Base-by-base conservation (phyloP, 2,329 filamentous ascomycete genomes). In the Didymella sp. region DNA sequence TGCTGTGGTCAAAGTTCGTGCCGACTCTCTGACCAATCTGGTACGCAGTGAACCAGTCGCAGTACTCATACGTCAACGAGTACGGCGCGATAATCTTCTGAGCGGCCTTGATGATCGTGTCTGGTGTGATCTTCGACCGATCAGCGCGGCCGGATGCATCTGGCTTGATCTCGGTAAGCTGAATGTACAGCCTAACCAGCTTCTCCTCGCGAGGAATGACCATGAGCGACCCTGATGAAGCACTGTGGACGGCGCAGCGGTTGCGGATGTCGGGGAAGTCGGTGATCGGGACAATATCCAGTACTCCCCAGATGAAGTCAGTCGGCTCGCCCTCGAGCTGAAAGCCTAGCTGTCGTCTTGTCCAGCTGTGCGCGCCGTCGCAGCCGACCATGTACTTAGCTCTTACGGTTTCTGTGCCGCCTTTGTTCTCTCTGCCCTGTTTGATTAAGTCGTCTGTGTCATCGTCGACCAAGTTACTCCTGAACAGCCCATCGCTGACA, bases 341-440 rank as follows among this genome's bases (percentile, higher is more conserved):
- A 28, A 85, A 81, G 0, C 84, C 83, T 1, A 90, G 75, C 51
- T 85, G 79, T 51, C 81, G 79, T 35, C 88, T 77, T 0, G 84
- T 85, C 85, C 87, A 89, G 53, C 82, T 86, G 65, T 88, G 86
- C 0, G 88, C 88, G 0, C 88, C 88, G 60, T 90, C 88, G 41
- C 85, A 87, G 0, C 88, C 88, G 4, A 91, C 79, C 27, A 91
- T 78, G 59, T 88, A 91, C 67, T 87, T 87, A 6, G 83, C 81
- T 35, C 77, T 81, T 2, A 88, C 75, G 0, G 73, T 68, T 62
- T 84, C 82, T 61, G 59, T 65, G 15, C 59, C 75, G 24, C 64
- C 69, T 49, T 60, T 73, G 51, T 70, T 78, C 45, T 66, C 73
- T 49, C 59, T 71, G 49, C 74, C 79, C 54, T 72, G 77, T 33